Conservation (phyloP, 148 eudicot species). For the Silene latifolia region DNA sequence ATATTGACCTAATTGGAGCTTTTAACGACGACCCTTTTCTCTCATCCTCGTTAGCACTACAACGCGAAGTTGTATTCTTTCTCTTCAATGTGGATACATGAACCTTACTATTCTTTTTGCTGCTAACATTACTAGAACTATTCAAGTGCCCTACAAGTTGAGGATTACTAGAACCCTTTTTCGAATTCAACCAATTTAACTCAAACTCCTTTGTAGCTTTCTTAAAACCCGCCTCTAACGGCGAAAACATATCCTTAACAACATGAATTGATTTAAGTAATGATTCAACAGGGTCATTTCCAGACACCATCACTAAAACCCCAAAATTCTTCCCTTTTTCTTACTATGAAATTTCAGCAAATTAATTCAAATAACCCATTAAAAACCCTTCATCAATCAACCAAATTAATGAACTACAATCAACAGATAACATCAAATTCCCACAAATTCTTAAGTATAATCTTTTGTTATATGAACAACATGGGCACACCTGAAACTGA, state of each 20-base stretch:
- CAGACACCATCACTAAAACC: conserved; percentile 52
- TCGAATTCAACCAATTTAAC: conserved; percentile 55
- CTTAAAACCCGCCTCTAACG: conserved; percentile 60
- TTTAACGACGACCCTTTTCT: conserved; percentile 50
- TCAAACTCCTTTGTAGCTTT: conserved; percentile 81
- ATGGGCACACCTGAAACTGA: conserved; percentile 29
- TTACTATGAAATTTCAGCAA: conserved; percentile 13
- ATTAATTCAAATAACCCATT: neutral
- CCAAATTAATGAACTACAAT: conserved; percentile 19
- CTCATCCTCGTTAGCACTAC: conserved; percentile 46
- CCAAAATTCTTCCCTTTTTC: conserved; percentile 14
- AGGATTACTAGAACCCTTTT: conserved; percentile 27
- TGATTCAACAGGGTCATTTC: conserved; percentile 74
- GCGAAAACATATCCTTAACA: conserved; percentile 62
- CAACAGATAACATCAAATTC: conserved; percentile 18
- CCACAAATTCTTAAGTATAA: neutral
- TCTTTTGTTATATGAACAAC: conserved; percentile 14
- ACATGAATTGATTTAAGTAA: conserved; percentile 59
- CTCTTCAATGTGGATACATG: conserved; percentile 30
- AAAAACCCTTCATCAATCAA: conserved; percentile 20
- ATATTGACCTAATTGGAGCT: conserved; percentile 52
- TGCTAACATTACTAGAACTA: conserved; percentile 18
- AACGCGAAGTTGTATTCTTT: conserved; percentile 21
- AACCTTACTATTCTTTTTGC: conserved; percentile 28
- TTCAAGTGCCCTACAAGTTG: conserved; percentile 28